These are phyloP conservation scores for Fusarium incarnatum DNA, from an alignment of 2,329 filamentous ascomycete genomes.

Conservation along the genomic window DNA sequence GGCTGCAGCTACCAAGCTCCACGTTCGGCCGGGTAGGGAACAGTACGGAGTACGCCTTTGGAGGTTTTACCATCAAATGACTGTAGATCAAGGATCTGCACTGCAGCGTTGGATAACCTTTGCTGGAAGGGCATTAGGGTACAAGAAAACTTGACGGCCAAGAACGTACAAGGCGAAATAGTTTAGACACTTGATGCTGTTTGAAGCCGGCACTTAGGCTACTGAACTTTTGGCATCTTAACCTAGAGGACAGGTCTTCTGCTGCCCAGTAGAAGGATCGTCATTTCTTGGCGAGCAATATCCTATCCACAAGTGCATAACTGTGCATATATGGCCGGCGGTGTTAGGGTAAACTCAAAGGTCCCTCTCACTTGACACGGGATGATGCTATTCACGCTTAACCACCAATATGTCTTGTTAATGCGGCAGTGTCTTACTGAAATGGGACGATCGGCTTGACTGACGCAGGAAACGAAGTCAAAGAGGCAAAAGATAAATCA, in stretches of 20 bases:
- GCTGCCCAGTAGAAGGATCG: not conserved
- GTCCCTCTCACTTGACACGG: not conserved
- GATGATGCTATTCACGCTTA: not conserved
- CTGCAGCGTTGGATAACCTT: not conserved
- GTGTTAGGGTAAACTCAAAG: constrained; percentile 22
- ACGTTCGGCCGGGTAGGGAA: not conserved
- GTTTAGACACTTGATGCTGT: not conserved
- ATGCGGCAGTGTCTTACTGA: not conserved
- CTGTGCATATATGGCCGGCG: not conserved
- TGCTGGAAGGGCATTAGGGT: not conserved
- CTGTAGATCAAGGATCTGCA: not conserved
- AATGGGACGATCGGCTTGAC: not conserved
- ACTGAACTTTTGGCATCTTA: not conserved
- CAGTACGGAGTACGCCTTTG: not conserved
- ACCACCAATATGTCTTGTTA: not conserved
- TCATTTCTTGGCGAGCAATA: not conserved
- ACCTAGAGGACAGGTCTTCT: not conserved
- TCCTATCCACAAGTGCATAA: not conserved
- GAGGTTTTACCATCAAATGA: not conserved
- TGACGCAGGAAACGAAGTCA: not conserved
- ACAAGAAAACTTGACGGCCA: not conserved
- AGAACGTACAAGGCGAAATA: not conserved
- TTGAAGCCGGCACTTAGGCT: not conserved
- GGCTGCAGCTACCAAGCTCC: constrained; percentile 19
- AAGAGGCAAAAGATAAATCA: not conserved